Evolutionary conservation across 176 grass and related monocot genomes (phyloP).

Genomic region (Oryza australiensis): DNA sequence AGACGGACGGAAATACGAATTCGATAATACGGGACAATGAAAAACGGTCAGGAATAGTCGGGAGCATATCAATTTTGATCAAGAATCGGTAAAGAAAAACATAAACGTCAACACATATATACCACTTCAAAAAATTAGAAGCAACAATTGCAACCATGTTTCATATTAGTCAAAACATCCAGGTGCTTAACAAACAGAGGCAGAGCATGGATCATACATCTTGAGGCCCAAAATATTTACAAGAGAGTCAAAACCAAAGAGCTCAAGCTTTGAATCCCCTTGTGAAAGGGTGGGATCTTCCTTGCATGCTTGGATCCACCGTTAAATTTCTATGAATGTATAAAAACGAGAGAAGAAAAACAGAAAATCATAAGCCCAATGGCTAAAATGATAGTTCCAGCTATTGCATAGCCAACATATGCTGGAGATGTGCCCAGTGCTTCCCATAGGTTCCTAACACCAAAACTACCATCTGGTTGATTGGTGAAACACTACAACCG

Average conservation of each 20-base stretch:
- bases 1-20: too few species aligned
- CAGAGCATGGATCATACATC: conserved; percentile 51
- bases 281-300: conserved; percentile 54
- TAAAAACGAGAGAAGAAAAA: conserved; percentile 1
- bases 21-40: too few species aligned
- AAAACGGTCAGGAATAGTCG: too few species aligned
- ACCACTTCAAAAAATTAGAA: too few species aligned
- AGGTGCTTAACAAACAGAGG: conserved; percentile 12
- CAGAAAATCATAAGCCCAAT: conserved; percentile 14
- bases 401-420: neutral
- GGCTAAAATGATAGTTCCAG: conserved; percentile 23
- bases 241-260: conserved; percentile 99
- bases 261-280: conserved; percentile 88
- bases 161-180: conserved; percentile 22
- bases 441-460: neutral
- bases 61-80: too few species aligned
- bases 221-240: conserved; percentile 98
- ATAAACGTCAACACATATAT: too few species aligned
- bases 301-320: conserved; percentile 41
- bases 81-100: too few species aligned
- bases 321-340: conserved; percentile 9
- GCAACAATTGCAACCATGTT: too few species aligned
- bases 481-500: neutral
- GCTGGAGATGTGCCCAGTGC: neutral
- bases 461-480: neutral